Evolutionary conservation across 2,329 filamentous ascomycete species (phyloP), one percentile per base, ranked within the genome.

Genomic region (Plenodomus biglobosus): DNA sequence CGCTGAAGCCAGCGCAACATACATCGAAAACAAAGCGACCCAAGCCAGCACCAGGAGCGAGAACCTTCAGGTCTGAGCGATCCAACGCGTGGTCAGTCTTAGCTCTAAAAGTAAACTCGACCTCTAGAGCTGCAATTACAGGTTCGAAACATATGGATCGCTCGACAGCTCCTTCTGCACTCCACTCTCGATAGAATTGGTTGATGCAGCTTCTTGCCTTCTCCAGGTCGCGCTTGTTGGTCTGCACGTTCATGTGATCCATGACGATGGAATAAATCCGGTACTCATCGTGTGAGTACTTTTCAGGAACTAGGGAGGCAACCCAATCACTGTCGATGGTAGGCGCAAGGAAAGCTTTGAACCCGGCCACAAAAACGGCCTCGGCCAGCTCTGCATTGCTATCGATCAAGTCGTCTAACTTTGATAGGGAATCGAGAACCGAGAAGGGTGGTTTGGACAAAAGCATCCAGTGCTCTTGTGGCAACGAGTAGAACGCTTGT

Each of bases 141-240:
- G 89, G 90, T 0, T 78, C 80, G 65, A 94, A 95, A 65, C 87
- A 90, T 2, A 84, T 83, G n/a, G 83, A 77, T 34, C 94, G 79
- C 75, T 99, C 95, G 0, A 71, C 67, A 2, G 75, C 77, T 0
- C 92, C 94, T 62, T 88, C 91, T 1, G 78, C 80, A 19, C 89
- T 90, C 94, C 95, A 99, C 71, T 99, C 94, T 15, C 94, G 85
- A 72, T 92, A 97, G 69, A 97, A 89, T 66, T 99, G 94, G 10
- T 92, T 85, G 42, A 99, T 80, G 1, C 92, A 97, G 64, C 90
- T 95, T 53, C 91, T 83, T 1, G 92, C 92, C 73, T 97, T 99
- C 68, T 95, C 90, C 44, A 95, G 77, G 64, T 97, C 92, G 18
- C 78, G 77, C 20, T 84, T 74, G 37, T 85, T 92, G 13, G 91